These are phyloP conservation scores for Shiraia bambusicola DNA, from an alignment of 2,329 filamentous ascomycete species.

Conservation along the genomic window DNA sequence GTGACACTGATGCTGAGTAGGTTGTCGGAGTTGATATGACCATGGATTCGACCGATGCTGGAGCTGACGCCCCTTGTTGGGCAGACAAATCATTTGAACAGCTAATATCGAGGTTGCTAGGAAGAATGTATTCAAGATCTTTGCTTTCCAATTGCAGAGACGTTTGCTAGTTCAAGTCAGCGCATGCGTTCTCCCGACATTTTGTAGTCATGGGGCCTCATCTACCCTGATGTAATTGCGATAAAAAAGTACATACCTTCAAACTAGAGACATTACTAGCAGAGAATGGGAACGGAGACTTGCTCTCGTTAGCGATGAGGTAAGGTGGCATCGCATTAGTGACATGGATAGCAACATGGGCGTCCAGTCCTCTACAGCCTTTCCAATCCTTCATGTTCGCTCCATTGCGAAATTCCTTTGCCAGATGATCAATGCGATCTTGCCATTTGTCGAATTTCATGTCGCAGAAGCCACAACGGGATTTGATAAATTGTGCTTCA, in stretches of 20 bases:
- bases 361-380: slow-evolving; percentile 56
- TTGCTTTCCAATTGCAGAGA: slow-evolving; percentile 14
- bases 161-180: slow-evolving; percentile 22
- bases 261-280: slow-evolving; percentile 43
- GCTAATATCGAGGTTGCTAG: slow-evolving; percentile 7
- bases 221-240: slow-evolving; percentile 1
- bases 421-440: slow-evolving; percentile 55
- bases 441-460: slow-evolving; percentile 53
- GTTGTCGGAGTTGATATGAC: slow-evolving; percentile 19
- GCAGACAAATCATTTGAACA: slow-evolving; percentile 14
- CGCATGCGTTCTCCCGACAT: not conserved
- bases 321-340: slow-evolving; percentile 56
- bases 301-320: slow-evolving; percentile 52
- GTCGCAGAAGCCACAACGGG: slow-evolving; percentile 57
- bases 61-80: slow-evolving; percentile 15
- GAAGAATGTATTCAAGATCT: slow-evolving; percentile 34
- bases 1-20: slow-evolving; percentile 12
- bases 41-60: slow-evolving; percentile 18
- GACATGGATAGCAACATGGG: slow-evolving; percentile 51
- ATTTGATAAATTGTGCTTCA: slow-evolving; percentile 55
- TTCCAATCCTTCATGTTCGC: slow-evolving; percentile 57
- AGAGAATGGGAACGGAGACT: slow-evolving; percentile 51
- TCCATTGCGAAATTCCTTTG: slow-evolving; percentile 57
- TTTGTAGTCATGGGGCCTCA: not conserved
- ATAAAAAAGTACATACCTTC: slow-evolving; percentile 21